Conservation (phyloP, 192 early-diverging fungal genomes). For the Coemansia aciculifera region DNA sequence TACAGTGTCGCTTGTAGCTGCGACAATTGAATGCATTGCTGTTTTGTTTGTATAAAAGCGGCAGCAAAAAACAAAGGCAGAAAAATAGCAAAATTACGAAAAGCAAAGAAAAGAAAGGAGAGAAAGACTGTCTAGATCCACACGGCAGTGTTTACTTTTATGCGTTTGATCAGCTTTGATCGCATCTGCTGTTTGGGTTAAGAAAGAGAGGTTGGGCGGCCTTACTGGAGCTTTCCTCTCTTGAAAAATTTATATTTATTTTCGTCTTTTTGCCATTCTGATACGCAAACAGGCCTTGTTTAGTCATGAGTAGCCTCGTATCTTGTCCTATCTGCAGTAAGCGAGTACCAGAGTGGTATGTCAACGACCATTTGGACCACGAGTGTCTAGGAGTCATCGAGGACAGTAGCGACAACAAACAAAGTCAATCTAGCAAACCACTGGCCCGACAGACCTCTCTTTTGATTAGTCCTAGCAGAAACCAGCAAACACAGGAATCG, state of each 20-base stretch:
- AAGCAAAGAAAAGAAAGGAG: neutral
- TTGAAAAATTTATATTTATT: neutral
- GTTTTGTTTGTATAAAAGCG: neutral
- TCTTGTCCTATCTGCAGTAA: constrained; percentile 43
- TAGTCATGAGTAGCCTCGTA: constrained; percentile 26
- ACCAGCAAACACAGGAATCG: neutral
- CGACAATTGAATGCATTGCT: constrained; percentile 24
- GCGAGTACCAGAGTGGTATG: constrained; percentile 46
- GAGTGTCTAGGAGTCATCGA: constrained; percentile 19
- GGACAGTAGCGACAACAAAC: neutral
- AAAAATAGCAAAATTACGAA: neutral
- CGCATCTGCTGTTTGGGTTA: neutral
- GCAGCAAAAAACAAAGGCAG: neutral
- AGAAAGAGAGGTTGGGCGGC: neutral
- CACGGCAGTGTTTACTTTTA: neutral
- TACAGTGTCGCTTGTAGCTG: constrained; percentile 41
- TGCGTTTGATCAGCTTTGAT: neutral
- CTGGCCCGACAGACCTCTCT: constrained; percentile 2
- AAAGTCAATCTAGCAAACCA: constrained; percentile 11
- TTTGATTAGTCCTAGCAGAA: neutral
- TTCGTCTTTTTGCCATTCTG: neutral
- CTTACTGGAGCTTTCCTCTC: neutral
- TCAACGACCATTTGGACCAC: constrained; percentile 51
- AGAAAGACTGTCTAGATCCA: neutral
- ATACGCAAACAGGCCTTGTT: neutral